Percentiles rank a stretch among this genome's conserved stretches.
Conservation (phyloP, 2,329 filamentous ascomycete genomes). For the Botrytis hyacinthi region DNA sequence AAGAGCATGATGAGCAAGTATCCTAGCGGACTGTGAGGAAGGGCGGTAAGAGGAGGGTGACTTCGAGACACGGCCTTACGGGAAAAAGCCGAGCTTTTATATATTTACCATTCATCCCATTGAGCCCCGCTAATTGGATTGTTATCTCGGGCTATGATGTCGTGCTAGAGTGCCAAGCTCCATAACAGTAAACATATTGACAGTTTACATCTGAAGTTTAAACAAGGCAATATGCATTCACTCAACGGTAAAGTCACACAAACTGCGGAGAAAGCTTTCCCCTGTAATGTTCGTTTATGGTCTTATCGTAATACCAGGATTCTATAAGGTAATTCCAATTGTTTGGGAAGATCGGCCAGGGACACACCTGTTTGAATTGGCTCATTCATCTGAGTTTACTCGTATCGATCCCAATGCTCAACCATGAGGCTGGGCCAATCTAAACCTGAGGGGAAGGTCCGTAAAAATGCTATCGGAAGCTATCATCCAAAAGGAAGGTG, state of each 20-base stretch:
- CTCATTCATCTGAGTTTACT: neutral
- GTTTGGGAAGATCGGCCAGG: neutral
- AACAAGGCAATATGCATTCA: neutral
- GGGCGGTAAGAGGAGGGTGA: neutral
- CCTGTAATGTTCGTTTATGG: neutral
- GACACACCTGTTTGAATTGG: neutral
- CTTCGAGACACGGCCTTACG: neutral
- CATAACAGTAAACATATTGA: neutral
- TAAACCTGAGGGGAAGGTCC: conserved; percentile 14
- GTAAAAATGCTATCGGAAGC: conserved; percentile 3
- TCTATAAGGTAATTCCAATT: conserved; percentile 14
- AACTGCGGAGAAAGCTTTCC: conserved; percentile 13
- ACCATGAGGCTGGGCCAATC: neutral
- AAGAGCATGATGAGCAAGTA: conserved; percentile 12
- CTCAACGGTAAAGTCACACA: neutral
- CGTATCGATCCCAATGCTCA: conserved; percentile 4
- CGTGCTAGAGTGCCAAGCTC: conserved; percentile 15
- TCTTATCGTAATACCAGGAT: conserved; percentile 13
- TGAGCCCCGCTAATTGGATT: neutral
- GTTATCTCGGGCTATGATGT: conserved; percentile 15
- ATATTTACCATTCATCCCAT: neutral
- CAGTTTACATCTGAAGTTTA: neutral
- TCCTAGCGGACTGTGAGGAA: conserved; percentile 2
- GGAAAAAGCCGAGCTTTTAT: conserved; percentile 8
- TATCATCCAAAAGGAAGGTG: conserved; percentile 15